Evolutionary conservation across 495 filamentous ascomycete species (phyloP), one percentile per base, ranked within the genome.

Genomic region (Penicillium malachiteum): DNA sequence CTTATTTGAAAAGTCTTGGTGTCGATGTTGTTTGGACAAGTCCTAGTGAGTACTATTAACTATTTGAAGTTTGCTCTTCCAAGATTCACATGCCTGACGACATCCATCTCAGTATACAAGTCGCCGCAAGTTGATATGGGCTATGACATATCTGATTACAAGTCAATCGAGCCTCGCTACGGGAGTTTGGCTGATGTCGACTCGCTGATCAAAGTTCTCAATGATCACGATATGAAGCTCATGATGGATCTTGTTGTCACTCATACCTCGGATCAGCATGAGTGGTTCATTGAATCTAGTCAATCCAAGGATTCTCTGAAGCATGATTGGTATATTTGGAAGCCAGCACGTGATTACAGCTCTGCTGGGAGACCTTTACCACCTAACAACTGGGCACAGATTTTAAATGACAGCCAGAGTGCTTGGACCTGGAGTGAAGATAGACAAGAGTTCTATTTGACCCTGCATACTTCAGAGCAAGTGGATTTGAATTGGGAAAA

Each of bases 261-360:
- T 55, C 83, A 86, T 53, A 86, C 83, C 6, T 78, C 73, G 0
- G 70, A 84, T 54, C 65, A 83, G 63, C 82, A 85, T 57, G 65
- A 63, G 5, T 85, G 82, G 82, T 84, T 85, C 68, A 60, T 69
- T 14, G 74, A 82, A 33, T 82, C 80, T 1, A 70, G 77, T 3
- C 71, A 69, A 1, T 81, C 75, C 39, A 74, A 71, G 54, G 55
- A 55, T 14, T 72, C 65, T 47, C 59, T 80, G 5, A 84, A 85
- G 47, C 77, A 81, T 9, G 74, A 80, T 57, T 85, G 82, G 82
- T 85, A 85, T 48, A 81, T 84, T 60, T 85, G 82, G 82, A 73
- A 75, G 50, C 70, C 72, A 9, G 65, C 81, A 0, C 21, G 3
- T 11, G 21, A 4, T 26, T 76, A 77, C 51, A 76, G 81, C 50